Conservation (phyloP, 306 rosid genomes). For the Fagus crenata region DNA sequence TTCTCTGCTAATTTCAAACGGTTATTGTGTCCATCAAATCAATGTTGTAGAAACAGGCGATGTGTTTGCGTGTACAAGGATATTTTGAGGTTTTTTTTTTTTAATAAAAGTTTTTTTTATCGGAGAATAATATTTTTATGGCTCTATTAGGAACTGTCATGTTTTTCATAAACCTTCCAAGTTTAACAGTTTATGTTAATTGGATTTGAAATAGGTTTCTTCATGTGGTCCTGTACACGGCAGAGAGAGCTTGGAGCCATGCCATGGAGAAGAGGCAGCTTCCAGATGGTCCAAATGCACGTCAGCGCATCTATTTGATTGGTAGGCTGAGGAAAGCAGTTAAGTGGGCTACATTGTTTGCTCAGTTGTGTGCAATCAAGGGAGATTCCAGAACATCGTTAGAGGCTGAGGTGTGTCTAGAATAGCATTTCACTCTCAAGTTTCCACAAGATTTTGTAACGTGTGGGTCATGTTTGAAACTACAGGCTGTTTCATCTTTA, state of each 20-base stretch:
- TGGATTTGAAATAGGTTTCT: constrained; percentile 74
- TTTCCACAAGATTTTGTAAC: background rate
- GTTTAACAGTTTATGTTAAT: constrained; percentile 27
- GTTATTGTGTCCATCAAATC: background rate
- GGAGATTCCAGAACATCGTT: constrained; percentile 96
- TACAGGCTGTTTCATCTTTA: background rate
- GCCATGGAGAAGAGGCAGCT: constrained; percentile 99
- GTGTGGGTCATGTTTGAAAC: background rate
- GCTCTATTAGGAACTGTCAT: background rate
- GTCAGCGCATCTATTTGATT: constrained; percentile 83
- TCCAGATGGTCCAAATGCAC: constrained; percentile 88
- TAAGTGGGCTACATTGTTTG: constrained; percentile 86
- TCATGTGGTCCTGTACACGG: constrained; percentile 76
- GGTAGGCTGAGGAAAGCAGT: constrained; percentile 98
- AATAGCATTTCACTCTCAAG: constrained; percentile 8
- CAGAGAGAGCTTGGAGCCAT: constrained; percentile 99
- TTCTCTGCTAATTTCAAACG: background rate
- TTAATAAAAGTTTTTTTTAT: too few species aligned
- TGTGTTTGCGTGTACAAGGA: background rate
- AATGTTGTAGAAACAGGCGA: background rate
- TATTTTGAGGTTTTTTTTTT: too few species aligned
- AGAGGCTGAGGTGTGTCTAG: constrained; percentile 85
- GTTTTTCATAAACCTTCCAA: background rate
- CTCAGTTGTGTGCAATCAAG: constrained; percentile 82
- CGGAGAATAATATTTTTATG: background rate